Base-by-base conservation (phyloP, 495 filamentous ascomycete genomes). In the Daldinia childiae region DNA sequence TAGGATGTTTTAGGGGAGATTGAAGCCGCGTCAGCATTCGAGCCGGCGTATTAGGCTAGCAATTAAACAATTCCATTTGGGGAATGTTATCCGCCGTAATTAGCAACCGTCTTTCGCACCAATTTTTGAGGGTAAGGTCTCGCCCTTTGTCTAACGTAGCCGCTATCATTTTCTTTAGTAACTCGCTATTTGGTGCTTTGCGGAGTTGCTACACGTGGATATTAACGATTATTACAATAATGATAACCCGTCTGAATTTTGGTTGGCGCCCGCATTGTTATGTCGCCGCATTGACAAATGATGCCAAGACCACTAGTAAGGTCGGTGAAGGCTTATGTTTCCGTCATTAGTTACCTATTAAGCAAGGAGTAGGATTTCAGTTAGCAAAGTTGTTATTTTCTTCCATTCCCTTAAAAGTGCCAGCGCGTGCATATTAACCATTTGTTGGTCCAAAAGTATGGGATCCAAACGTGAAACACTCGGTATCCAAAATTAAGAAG, bases 1-100 rank as follows among this genome's bases (percentile, higher is more conserved):
- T 54, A 54, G 30, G 24, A 21, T 6, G 54, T n/a, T n/a, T 29
- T 12, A 34, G 60, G 41, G 43, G 60, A 68, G 30, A 68, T 68
- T 58, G 43, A 64, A 58, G 69, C 64, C 69, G 64, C 69, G 64
- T 72, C 64, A 72, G 62, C 64, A 11, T 30, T 45, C 29, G 6
- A 32, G 0, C 29, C 54, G 17, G 54, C 30, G 30, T 34, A 57
- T 58, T 32, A 51, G 54, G 59, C 43, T 64, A 67, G 21, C 52
- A 63, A 60, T 72, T 66, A 38, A 62, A 65, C 52, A 48, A 32
- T 62, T 41, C 52, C 62, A 38, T 34, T 56, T 66, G 19, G 52
- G 58, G 62, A 62, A 71, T 50, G 21, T 52, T 11, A 17, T 45
- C 58, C 69, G 64, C 60, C 34, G 29, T 9, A 59, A 45, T 36